Evolutionary conservation across 768 basidiomycete genomes (phyloP), one percentile per base, ranked within the genome.

Genomic region (Crepidotus variabilis): DNA sequence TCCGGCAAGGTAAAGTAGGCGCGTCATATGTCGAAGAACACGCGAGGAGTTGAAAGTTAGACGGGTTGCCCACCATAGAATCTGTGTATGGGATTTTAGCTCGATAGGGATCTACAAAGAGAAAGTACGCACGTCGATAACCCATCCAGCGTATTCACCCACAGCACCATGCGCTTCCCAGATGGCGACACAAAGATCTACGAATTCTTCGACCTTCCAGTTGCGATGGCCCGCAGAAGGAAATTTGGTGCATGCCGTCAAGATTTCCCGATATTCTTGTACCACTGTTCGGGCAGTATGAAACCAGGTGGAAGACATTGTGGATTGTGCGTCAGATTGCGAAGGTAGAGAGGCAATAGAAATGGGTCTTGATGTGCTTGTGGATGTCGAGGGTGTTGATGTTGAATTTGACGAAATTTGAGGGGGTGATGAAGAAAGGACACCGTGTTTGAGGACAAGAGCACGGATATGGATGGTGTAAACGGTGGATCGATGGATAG

Each of bases 21-120:
- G 84, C 24, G 85, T 84, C 78, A 98, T 86, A 69, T 97, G 91
- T 0, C 95, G 86, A 54, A 92, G 81, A 7, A 98, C 75, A 8
- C 86, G 83, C 57, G 88, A 88, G 0, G 92, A 95, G 66, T 97
- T 94, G 77, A 98, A 97, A 0, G 96, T 98, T 20, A 94, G 80
- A 20, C 88, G 85, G 8, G 93, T 94, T 0, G 93, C 89, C 93
- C 93, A 94, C 90, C 93, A 96, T 1, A 98, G 79, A 20, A 93
- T 81, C 90, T 91, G 68, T 33, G 51, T 22, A 18, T 23, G 36
- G 58, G 20, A 50, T 47, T 43, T 55, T 49, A 56, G 32, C 52
- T 24, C 28, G 20, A 28, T 22, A n/a, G 36, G 23, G 53, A n/a
- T 10, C 35, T 23, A 48, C n/a, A 28, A 10, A 18, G 49, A 21